phyloP scores from a whole-genome alignment of 2,329 filamentous ascomycete species.

The Bipolaris sorokiniana region DNA sequence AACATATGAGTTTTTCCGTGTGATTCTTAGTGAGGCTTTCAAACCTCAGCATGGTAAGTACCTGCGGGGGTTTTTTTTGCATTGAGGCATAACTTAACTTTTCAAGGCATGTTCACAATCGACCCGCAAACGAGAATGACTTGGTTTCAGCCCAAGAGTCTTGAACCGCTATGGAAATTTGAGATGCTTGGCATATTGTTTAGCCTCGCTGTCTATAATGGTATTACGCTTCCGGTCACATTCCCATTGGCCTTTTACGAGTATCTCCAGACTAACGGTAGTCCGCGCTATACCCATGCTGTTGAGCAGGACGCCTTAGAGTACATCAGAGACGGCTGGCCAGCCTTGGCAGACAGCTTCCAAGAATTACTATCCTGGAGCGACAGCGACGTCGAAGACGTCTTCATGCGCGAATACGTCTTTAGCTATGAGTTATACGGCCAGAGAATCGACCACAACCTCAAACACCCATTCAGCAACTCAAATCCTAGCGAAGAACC shows the following conservation, averaged over 20 bases:
- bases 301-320: conserved; percentile 54
- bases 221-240: conserved; percentile 85
- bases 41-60: conserved; percentile 72
- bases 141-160: conserved; percentile 84
- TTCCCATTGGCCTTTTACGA: conserved; percentile 86
- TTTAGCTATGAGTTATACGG: conserved; percentile 73
- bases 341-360: conserved; percentile 76
- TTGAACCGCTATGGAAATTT: conserved; percentile 87
- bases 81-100: conserved; percentile 13
- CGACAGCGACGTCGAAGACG: conserved; percentile 78
- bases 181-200: conserved; percentile 88
- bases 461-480: conserved; percentile 45
- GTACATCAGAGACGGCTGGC: conserved; percentile 90
- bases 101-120: conserved; percentile 72
- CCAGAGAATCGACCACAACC: conserved; percentile 60
- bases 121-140: conserved; percentile 78
- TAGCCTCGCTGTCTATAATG: conserved; percentile 90
- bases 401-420: conserved; percentile 84
- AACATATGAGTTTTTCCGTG: conserved; percentile 92
- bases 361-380: conserved; percentile 77
- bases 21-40: conserved; percentile 80
- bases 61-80: background rate
- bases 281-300: conserved; percentile 17
- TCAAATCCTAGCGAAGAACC: conserved; percentile 54
- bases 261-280: conserved; percentile 70